Conservation (phyloP, 1,284 basidiomycete genomes). For the Trametes hirsuta region DNA sequence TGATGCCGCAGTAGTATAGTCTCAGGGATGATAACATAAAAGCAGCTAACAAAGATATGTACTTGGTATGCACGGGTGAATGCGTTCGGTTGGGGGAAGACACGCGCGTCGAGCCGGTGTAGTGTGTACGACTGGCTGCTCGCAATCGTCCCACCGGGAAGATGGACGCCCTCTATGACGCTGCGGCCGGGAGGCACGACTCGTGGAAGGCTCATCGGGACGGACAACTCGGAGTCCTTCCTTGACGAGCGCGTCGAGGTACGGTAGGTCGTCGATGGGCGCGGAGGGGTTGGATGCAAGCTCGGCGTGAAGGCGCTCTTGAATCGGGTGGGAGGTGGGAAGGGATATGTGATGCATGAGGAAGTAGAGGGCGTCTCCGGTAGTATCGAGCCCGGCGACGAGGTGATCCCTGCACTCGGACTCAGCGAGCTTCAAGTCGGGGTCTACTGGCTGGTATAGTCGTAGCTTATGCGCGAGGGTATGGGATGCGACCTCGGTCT, state of each 20-base stretch:
- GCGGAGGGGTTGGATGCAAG: slow-evolving; percentile 5
- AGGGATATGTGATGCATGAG: slow-evolving; percentile 31
- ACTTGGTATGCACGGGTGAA: slow-evolving; percentile 50
- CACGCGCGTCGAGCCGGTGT: slow-evolving; percentile 77
- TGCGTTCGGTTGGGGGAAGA: slow-evolving; percentile 86
- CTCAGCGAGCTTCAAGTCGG: slow-evolving; percentile 15
- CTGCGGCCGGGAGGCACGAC: slow-evolving; percentile 85
- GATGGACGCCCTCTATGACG: slow-evolving; percentile 83
- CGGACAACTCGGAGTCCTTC: slow-evolving; percentile 87
- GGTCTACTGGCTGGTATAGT: neutral
- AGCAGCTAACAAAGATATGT: no score
- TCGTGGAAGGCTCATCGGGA: slow-evolving; percentile 91
- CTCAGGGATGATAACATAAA: no score
- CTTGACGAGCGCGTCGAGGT: slow-evolving; percentile 88
- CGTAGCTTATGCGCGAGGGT: slow-evolving; percentile 25
- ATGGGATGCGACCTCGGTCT: slow-evolving; percentile 12
- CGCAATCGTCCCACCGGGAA: slow-evolving; percentile 89
- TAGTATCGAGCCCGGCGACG: slow-evolving; percentile 33
- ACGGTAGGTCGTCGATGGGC: slow-evolving; percentile 83
- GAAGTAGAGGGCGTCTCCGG: slow-evolving; percentile 32
- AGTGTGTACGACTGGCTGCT: slow-evolving; percentile 95
- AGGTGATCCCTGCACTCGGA: slow-evolving; percentile 33
- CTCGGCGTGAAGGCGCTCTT: slow-evolving; percentile 26
- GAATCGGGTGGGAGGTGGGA: slow-evolving; percentile 14
- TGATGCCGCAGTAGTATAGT: no score